Evolutionary conservation across 106 monocot genomes (phyloP), one percentile per base, ranked within the genome.

Genomic region (Iris macrosiphon): DNA sequence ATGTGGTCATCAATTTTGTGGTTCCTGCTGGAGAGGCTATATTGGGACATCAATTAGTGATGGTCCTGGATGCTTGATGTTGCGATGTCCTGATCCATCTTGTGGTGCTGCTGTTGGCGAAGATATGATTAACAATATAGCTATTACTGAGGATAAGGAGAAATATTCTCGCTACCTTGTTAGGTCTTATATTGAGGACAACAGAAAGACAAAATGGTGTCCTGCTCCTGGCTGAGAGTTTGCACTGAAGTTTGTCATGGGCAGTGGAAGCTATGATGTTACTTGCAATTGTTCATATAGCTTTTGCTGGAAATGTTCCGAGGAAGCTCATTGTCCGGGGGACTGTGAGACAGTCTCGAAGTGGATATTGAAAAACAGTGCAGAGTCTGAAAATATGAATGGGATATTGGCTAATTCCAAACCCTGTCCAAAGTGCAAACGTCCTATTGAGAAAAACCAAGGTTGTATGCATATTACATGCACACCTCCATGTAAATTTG

Each of bases 231-330:
- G 81, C 12, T 90, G 89, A 52, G 75, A 81, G 56, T 81, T 56
- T 85, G 81, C 84, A 21, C 81, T 90, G 33, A 85, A 90, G 15
- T 91, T 78, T 55, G 70, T 72, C 7, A 54, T 78, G 66, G 84
- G 84, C 6, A 69, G 73, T 52, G 69, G 77, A 44, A 85, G 75
- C 63, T 84, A 74, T 65, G 89, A 89, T 77, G 84, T 89, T 57
- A 63, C 35, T 21, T 89, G 89, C 64, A 74, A 65, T 62, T 90
- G 89, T 47, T 66, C 73, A 17, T 74, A 74, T 62, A 72, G 68
- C 52, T 90, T 90, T 69, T 90, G 89, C 54, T 90, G 89, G 89
- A 90, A 90, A 85, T 91, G 90, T 52, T 75, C 84, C 6, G 90
- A 91, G 62, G 90, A 91, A 78, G 90, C 85, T 60, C 90, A 91